Evolutionary conservation across 2,329 filamentous ascomycete species (phyloP), one percentile per base, ranked within the genome.

Genomic region (Ophiostoma sp.): DNA sequence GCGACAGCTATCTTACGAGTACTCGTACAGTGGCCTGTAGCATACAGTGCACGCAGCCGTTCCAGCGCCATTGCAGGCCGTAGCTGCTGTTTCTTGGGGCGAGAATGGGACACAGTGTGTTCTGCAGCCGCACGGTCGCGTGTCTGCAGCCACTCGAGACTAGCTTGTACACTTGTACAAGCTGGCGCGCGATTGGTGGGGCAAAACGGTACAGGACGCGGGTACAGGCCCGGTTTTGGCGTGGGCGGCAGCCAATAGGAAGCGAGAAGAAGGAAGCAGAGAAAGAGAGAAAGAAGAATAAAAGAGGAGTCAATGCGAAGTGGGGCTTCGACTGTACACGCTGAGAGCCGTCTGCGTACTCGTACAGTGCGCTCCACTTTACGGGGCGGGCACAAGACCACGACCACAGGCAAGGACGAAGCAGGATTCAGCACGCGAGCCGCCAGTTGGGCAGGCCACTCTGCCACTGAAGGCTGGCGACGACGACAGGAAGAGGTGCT

Each of bases 181-280:
- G 49, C 49, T 55, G 18, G 18, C 49, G 49, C 49, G 49, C 49
- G 49, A 55, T 55, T 55, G 49, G 49, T 55, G 49, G 49, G 49
- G 49, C 49, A 55, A 36, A 55, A 27, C 18, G 49, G 49, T 55
- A 55, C 49, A 55, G 12, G 45, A 52, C 47, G 47, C 47, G 16
- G 49, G 18, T 27, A 4, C n/a, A 3, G 4, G 49, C 27, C 49
- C 49, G 49, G n/a, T 55, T 55, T 55, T 55, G 27, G 9, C 18
- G 2, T 11, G 3, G 18, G 8, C 18, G 45, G 11, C 9, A 36
- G 4, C 49, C 49, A 55, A 27, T 55, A 55, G 9, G 49, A 55
- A 27, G 49, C 27, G 49, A 55, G 49, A 8, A 55, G 8, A 55
- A 55, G 49, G 47, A 6, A 27, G 27, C 18, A 55, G 49, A 55